Percentiles rank a stretch among this genome's conserved stretches.
These are phyloP conservation scores for Cystobasidium slooffiae DNA, from an alignment of 1,284 basidiomycete species.

Conservation along the genomic window DNA sequence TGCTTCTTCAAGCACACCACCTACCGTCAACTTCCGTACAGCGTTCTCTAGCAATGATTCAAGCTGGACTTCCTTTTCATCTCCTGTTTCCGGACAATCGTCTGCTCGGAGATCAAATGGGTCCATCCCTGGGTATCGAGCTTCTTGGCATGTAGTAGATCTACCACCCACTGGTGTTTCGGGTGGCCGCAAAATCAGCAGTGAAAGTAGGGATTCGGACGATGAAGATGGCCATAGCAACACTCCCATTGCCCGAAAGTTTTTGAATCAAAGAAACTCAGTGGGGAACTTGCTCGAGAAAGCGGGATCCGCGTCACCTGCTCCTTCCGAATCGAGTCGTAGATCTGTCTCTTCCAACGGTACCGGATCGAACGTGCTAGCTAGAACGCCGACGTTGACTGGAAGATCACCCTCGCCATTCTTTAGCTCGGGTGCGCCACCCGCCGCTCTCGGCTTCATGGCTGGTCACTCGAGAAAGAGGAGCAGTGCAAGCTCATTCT, in stretches of 20 bases:
- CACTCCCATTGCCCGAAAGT: constrained; percentile 38
- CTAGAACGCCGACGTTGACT: constrained; percentile 37
- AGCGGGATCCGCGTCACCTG: constrained; percentile 2
- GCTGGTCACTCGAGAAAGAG: constrained; percentile 34
- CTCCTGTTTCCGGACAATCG: neutral
- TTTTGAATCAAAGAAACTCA: constrained; percentile 29
- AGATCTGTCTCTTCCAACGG: constrained; percentile 21
- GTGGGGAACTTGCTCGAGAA: constrained; percentile 23
- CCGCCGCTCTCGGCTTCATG: constrained; percentile 35
- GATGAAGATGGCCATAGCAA: neutral
- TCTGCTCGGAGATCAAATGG: constrained; percentile 4
- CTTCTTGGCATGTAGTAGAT: constrained; percentile 43
- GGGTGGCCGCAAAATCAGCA: neutral
- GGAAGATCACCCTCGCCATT: constrained; percentile 38
- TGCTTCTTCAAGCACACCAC: neutral
- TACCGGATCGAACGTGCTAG: constrained; percentile 11
- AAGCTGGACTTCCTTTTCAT: constrained; percentile 7
- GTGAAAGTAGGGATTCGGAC: constrained; percentile 16
- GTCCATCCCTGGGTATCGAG: constrained; percentile 18
- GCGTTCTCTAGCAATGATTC: constrained; percentile 29
- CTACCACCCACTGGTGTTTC: constrained; percentile 14
- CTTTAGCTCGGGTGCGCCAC: constrained; percentile 38
- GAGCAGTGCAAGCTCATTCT: constrained; percentile 26
- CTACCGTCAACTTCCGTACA: constrained; percentile 5
- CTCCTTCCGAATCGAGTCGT: constrained; percentile 16